Conservation (phyloP, 2,329 filamentous ascomycete genomes). For the Davidsoniella australis region DNA sequence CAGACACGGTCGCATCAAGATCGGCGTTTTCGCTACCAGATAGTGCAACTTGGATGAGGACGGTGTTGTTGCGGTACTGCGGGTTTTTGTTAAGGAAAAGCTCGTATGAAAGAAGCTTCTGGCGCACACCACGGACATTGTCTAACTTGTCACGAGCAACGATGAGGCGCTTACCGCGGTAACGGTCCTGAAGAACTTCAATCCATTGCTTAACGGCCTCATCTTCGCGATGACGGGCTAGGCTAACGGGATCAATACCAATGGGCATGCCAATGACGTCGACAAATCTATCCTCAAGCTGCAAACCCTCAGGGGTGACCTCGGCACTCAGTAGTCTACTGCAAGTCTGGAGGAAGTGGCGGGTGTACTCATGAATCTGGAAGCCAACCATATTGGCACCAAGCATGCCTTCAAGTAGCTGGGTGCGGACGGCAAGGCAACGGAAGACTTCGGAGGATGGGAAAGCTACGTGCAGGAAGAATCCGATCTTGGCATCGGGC, state of each 20-base stretch:
- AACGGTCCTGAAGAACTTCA: constrained; percentile 61
- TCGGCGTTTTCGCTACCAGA: constrained; percentile 80
- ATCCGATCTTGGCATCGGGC: constrained; percentile 86
- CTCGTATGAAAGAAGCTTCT: constrained; percentile 85
- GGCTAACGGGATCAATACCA: constrained; percentile 69
- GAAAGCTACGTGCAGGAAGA: constrained; percentile 90
- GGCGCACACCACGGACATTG: constrained; percentile 75
- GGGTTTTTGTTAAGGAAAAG: constrained; percentile 89
- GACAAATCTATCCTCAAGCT: constrained; percentile 84
- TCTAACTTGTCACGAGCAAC: constrained; percentile 91
- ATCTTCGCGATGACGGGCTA: constrained; percentile 54
- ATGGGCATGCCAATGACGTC: constrained; percentile 76
- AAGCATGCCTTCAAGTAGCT: constrained; percentile 81
- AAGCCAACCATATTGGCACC: constrained; percentile 87
- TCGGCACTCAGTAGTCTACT: constrained; percentile 82
- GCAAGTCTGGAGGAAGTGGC: constrained; percentile 91
- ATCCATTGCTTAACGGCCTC: constrained; percentile 65
- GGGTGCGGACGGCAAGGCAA: constrained; percentile 70
- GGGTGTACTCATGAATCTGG: constrained; percentile 81
- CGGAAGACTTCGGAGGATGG: constrained; percentile 93
- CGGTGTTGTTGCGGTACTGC: constrained; percentile 72
- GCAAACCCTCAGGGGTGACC: constrained; percentile 71
- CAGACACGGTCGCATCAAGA: constrained; percentile 71
- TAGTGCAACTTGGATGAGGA: constrained; percentile 84
- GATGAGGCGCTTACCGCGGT: constrained; percentile 76